phyloP scores from a whole-genome alignment of 2,329 filamentous ascomycete genomes.

The Diaporthe humulicola region DNA sequence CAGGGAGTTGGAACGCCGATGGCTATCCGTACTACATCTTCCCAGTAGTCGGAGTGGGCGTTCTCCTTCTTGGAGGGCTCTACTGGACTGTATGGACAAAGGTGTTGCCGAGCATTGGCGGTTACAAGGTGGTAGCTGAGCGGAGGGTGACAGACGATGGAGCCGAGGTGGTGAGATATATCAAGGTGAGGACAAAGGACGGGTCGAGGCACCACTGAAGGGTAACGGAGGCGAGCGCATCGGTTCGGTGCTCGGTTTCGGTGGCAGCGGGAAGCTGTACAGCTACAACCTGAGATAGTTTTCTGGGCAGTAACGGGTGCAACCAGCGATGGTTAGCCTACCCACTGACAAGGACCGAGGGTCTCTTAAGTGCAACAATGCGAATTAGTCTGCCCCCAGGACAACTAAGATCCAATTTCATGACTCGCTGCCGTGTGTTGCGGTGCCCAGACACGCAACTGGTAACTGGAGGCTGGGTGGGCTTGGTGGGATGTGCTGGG shows the following conservation, averaged over 20 bases:
- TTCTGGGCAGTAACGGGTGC: neutral
- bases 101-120: slow-evolving; percentile 61
- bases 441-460: neutral
- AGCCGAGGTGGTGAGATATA: slow-evolving; percentile 57
- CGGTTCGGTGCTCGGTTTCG: neutral
- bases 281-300: neutral
- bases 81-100: slow-evolving; percentile 69
- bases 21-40: slow-evolving; percentile 70
- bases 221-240: too few species aligned
- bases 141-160: slow-evolving; percentile 55
- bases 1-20: slow-evolving; percentile 59
- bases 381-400: neutral
- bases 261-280: neutral
- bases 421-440: neutral
- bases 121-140: slow-evolving; percentile 63
- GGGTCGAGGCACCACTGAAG: neutral
- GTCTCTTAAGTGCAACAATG: neutral
- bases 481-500: neutral
- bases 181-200: slow-evolving; percentile 43
- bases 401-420: neutral
- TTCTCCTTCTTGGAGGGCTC: slow-evolving; percentile 62
- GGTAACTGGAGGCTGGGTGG: too few species aligned
- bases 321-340: neutral
- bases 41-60: slow-evolving; percentile 66
- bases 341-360: too few species aligned